phyloP scores from a whole-genome alignment of 164 flowering plant genomes.

The Hamamelis virginiana region DNA sequence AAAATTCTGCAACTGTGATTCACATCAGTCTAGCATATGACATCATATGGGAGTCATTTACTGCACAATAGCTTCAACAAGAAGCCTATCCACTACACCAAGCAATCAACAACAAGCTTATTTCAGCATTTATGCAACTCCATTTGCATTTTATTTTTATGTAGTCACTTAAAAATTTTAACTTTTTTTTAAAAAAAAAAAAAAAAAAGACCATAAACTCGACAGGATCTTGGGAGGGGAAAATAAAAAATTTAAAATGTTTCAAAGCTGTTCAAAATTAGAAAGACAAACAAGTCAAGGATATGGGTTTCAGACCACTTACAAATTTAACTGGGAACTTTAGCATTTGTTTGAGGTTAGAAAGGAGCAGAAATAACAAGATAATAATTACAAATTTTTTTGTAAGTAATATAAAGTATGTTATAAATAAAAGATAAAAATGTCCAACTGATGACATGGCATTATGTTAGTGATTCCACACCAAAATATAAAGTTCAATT shows the following conservation, averaged over 20 bases:
- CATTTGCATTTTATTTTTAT: too few relatives aligned
- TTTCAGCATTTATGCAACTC: background rate
- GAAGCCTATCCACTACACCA: background rate
- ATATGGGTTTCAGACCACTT: background rate
- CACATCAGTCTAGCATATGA: background rate
- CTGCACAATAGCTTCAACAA: background rate
- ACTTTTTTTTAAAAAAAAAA: too few relatives aligned
- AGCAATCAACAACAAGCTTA: background rate
- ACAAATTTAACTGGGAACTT: background rate
- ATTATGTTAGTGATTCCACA: background rate
- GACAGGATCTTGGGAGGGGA: background rate
- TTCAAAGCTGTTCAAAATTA: background rate
- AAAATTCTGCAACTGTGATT: background rate
- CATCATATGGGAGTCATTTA: background rate
- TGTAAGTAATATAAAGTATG: background rate
- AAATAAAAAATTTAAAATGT: background rate
- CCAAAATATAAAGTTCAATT: slow-evolving; percentile 19
- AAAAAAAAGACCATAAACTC: too few relatives aligned
- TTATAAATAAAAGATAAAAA: background rate
- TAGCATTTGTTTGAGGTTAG: background rate
- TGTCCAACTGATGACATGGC: background rate
- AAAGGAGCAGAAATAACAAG: background rate
- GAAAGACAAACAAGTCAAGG: background rate
- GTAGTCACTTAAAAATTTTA: too few relatives aligned
- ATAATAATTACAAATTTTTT: background rate